Conservation (phyloP, 139 green algal genomes). For the Chlorella sp. region DNA sequence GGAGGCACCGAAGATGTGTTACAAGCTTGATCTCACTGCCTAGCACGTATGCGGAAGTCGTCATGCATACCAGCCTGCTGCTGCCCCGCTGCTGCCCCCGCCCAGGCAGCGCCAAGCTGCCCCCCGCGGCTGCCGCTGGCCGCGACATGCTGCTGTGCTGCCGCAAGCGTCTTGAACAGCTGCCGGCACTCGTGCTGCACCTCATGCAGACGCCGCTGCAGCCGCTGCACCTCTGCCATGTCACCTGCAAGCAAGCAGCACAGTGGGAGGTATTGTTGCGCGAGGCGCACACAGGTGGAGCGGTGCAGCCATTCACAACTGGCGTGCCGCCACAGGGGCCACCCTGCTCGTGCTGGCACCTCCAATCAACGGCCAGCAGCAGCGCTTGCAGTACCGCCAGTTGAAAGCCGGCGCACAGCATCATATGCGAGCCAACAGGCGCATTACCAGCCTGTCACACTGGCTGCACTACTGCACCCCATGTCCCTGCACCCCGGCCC, state of each 20-base stretch:
- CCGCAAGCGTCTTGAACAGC: background rate
- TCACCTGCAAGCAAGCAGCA: constrained; percentile 1
- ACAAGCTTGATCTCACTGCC: background rate
- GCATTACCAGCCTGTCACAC: background rate
- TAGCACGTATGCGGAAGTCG: background rate
- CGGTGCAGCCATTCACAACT: too few species aligned
- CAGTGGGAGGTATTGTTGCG: too few species aligned
- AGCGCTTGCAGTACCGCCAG: background rate
- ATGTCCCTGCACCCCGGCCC: too few species aligned
- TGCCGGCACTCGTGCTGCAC: background rate
- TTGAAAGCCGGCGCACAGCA: background rate
- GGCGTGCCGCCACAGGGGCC: too few species aligned
- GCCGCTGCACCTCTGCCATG: constrained; percentile 21
- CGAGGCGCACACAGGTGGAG: too few species aligned
- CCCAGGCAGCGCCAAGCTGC: background rate
- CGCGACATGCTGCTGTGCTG: constrained; percentile 1
- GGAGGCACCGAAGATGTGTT: too few species aligned
- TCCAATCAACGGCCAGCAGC: too few species aligned
- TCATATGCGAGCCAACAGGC: background rate
- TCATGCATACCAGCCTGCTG: background rate
- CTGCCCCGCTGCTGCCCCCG: background rate
- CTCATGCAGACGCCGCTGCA: constrained; percentile 6
- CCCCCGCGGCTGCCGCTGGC: background rate
- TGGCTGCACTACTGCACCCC: background rate
- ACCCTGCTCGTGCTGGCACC: too few species aligned